Evolutionary conservation across 73 alveolate species (phyloP).

Genomic region (Paramecium octaurelia): DNA sequence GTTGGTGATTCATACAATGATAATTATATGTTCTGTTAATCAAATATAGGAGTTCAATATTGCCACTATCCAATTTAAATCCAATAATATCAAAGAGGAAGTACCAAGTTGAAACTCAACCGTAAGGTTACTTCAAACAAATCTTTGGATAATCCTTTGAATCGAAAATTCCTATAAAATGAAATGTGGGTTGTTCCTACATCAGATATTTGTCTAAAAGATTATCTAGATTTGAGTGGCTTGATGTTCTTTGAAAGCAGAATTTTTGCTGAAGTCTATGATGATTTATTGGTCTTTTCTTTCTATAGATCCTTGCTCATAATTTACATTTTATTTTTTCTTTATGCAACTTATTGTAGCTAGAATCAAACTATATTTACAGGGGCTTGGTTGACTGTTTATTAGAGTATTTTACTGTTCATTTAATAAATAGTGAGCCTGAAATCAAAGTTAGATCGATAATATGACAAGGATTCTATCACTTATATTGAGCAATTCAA

Average conservation of each 20-base stretch:
- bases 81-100: not conserved
- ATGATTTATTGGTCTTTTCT: conserved; percentile 37
- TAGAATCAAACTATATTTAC: not conserved
- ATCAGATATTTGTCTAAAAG: not conserved
- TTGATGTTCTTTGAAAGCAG: conserved; percentile 13
- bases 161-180: not conserved
- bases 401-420: conserved; percentile 8
- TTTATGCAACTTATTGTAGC: not conserved
- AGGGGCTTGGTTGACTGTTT: not conserved
- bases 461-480: not conserved
- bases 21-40: not conserved
- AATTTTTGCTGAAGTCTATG: conserved; percentile 40
- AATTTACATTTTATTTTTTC: not conserved
- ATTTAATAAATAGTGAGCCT: conserved; percentile 29
- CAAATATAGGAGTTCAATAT: conserved; percentile 26
- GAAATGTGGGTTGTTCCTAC: conserved; percentile 20
- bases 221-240: not conserved
- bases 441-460: not conserved
- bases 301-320: conserved; percentile 38
- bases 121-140: not conserved
- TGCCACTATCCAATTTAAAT: not conserved
- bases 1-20: conserved; percentile 47
- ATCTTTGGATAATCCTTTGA: conserved; percentile 20
- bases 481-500: not conserved
- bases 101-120: not conserved